phyloP scores from a whole-genome alignment of 352 stramenopile genomes.

The Globisporangium viniferum region DNA sequence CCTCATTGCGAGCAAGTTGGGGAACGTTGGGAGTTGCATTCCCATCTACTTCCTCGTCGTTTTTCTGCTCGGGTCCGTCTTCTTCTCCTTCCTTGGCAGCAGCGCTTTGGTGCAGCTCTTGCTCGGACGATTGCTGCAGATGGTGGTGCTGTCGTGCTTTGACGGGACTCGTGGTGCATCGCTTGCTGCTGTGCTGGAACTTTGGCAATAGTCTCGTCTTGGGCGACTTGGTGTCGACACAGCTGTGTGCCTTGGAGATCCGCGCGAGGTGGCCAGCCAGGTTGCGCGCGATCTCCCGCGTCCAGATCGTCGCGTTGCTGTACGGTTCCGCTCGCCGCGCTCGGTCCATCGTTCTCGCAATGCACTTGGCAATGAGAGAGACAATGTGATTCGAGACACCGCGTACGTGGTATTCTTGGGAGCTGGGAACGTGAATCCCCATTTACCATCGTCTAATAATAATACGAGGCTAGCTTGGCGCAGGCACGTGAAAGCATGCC shows the following conservation, averaged over 20 bases:
- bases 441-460: conserved; percentile 1
- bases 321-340: conserved; percentile 70
- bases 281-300: conserved; percentile 65
- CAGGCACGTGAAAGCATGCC: not conserved
- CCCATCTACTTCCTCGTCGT: conserved; percentile 12
- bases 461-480: not conserved
- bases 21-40: not conserved
- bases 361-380: not conserved
- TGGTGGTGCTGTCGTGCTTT: conserved; percentile 28
- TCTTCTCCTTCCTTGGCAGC: not conserved
- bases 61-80: not conserved
- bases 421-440: not conserved
- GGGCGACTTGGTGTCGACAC: conserved; percentile 61
- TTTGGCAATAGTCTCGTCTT: conserved; percentile 51
- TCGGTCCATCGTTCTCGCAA: conserved; percentile 45
- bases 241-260: conserved; percentile 70
- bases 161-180: conserved; percentile 42
- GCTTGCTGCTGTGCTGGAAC: conserved; percentile 46
- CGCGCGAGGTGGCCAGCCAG: conserved; percentile 63
- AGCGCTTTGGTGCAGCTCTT: not conserved
- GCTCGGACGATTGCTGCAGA: not conserved
- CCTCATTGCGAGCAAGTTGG: not conserved
- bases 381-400: not conserved
- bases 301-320: conserved; percentile 77
- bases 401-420: conserved; percentile 4